phyloP scores from a whole-genome alignment of 2,329 filamentous ascomycete species.

The Cytospora piceicola region DNA sequence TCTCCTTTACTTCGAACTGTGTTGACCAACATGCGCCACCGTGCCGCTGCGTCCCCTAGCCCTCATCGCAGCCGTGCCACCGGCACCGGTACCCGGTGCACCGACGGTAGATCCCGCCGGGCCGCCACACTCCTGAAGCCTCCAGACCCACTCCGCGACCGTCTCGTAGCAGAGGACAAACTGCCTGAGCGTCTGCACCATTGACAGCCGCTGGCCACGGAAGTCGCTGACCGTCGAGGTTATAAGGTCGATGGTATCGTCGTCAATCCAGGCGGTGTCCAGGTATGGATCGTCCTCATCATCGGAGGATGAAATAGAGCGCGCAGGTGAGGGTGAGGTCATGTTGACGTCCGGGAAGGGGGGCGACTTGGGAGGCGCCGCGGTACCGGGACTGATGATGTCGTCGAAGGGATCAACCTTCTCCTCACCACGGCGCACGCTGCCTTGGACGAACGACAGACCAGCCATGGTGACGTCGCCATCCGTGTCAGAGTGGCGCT shows the following conservation, averaged over 20 bases:
- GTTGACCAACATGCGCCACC: slow-evolving; percentile 26
- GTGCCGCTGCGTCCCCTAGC: slow-evolving; percentile 28
- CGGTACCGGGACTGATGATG: slow-evolving; percentile 28
- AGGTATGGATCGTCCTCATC: slow-evolving; percentile 32
- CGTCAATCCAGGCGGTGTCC: slow-evolving; percentile 68
- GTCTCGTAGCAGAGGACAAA: slow-evolving; percentile 98
- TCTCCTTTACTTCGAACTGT: slow-evolving; percentile 13
- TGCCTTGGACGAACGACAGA: slow-evolving; percentile 17
- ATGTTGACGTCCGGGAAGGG: slow-evolving; percentile 38
- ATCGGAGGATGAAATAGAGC: slow-evolving; percentile 16
- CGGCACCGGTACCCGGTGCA: slow-evolving; percentile 25
- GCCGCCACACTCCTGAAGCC: slow-evolving; percentile 47
- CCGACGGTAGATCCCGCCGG: slow-evolving; percentile 32
- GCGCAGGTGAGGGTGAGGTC: slow-evolving; percentile 26
- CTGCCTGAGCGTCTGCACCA: slow-evolving; percentile 93
- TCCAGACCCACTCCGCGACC: slow-evolving; percentile 80
- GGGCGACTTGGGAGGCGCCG: slow-evolving; percentile 27
- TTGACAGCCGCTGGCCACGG: slow-evolving; percentile 83
- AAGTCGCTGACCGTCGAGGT: slow-evolving; percentile 91
- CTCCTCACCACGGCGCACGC: slow-evolving; percentile 2
- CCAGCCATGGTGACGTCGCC: slow-evolving; percentile 52
- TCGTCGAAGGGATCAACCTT: slow-evolving; percentile 26
- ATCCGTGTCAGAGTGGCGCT: slow-evolving; percentile 41
- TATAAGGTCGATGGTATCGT: slow-evolving; percentile 77
- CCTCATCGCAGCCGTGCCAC: slow-evolving; percentile 27